Conservation (phyloP, 2,329 filamentous ascomycete genomes). For the Celoporthe dispersa region DNA sequence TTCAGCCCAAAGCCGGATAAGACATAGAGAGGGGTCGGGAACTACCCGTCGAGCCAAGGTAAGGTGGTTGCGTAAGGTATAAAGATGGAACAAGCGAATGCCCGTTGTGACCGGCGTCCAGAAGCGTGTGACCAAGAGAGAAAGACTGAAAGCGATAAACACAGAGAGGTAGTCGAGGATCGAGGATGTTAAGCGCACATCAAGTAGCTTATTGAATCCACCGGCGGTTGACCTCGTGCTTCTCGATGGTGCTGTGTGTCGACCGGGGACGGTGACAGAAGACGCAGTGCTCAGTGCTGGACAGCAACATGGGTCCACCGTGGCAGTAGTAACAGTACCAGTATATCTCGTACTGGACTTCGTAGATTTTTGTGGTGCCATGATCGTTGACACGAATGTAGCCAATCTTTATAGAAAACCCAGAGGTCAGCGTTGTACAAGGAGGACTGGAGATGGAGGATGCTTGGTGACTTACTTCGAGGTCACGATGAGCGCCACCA, state of each 20-base stretch:
- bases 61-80: neutral
- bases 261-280: neutral
- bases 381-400: neutral
- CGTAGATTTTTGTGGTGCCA: neutral
- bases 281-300: neutral
- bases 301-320: neutral
- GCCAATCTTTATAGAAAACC: neutral
- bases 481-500: neutral
- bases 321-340: slow-evolving; percentile 10
- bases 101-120: neutral
- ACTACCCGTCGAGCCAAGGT: neutral
- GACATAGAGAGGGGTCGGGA: neutral
- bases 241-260: neutral
- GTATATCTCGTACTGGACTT: neutral
- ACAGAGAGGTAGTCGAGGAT: neutral
- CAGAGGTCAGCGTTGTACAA: neutral
- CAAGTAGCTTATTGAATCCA: neutral
- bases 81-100: neutral
- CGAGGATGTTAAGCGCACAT: neutral
- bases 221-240: neutral
- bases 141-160: neutral
- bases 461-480: neutral
- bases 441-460: neutral
- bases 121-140: neutral
- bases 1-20: neutral